These are phyloP conservation scores for Diospyros lotus DNA, from an alignment of 148 eudicot species.

Conservation along the genomic window DNA sequence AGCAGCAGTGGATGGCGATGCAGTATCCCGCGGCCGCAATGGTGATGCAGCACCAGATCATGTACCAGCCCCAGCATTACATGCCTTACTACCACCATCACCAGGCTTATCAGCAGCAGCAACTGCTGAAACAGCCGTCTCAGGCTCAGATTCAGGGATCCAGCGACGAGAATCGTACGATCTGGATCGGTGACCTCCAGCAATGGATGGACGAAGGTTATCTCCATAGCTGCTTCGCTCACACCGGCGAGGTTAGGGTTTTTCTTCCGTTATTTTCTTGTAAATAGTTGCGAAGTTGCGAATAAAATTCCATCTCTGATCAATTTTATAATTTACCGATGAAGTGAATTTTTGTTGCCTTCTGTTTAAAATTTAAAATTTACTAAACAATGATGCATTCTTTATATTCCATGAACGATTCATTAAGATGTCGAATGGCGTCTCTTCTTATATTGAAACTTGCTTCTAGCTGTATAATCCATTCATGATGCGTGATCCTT, in stretches of 20 bases:
- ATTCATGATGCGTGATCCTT: no score
- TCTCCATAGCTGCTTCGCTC: constrained; percentile 38
- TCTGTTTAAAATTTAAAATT: no score
- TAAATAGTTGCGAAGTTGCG: background rate
- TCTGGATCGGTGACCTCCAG: constrained; percentile 66
- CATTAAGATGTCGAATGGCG: no score
- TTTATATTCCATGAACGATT: no score
- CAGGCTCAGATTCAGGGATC: constrained; percentile 24
- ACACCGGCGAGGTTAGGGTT: constrained; percentile 44
- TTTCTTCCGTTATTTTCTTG: background rate
- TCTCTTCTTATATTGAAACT: no score
- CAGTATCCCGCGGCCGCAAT: constrained; percentile 10
- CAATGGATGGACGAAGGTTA: constrained; percentile 66
- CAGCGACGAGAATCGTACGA: constrained; percentile 43
- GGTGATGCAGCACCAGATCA: constrained; percentile 29
- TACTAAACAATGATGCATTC: no score
- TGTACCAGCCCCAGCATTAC: constrained; percentile 36
- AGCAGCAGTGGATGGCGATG: constrained; percentile 36
- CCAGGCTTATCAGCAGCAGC: constrained; percentile 16
- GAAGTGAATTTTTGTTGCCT: no score
- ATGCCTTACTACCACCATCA: constrained; percentile 33
- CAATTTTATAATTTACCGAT: no score
- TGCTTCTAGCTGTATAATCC: no score
- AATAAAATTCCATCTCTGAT: no score
- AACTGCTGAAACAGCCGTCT: constrained; percentile 15